Conservation (phyloP, 106 monocot species). For the Gastrodia elata region DNA sequence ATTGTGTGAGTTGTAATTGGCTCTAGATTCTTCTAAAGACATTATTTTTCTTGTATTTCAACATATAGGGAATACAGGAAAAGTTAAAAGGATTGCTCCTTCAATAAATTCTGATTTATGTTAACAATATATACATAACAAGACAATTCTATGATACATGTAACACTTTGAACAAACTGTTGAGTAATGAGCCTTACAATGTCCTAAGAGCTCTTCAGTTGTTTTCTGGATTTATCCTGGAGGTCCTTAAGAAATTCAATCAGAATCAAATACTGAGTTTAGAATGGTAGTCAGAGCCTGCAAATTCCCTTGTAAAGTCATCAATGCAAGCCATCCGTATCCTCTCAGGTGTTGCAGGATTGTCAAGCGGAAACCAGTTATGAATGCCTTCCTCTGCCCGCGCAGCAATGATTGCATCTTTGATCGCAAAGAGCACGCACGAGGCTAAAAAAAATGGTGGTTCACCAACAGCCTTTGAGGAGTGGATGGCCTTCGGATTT, state of each 20-base stretch:
- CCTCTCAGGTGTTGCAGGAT: conserved; percentile 87
- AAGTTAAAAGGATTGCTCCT: too few species aligned
- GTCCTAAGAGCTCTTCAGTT: conserved; percentile 2
- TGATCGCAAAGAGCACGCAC: conserved; percentile 78
- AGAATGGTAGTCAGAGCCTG: conserved; percentile 34
- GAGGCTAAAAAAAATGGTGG: conserved; percentile 94
- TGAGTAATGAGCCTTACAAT: background rate
- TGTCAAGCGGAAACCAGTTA: conserved; percentile 89
- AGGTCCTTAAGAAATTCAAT: background rate
- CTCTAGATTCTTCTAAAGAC: too few species aligned
- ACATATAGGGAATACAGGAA: too few species aligned
- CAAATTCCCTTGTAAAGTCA: conserved; percentile 61
- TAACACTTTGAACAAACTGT: background rate
- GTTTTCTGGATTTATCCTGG: background rate
- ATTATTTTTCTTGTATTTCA: too few species aligned
- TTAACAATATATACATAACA: too few species aligned
- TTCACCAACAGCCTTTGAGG: conserved; percentile 92
- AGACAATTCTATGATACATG: too few species aligned
- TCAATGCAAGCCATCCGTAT: conserved; percentile 96
- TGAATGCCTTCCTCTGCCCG: conserved; percentile 61
- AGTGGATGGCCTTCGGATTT: conserved; percentile 86
- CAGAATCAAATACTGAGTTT: conserved; percentile 70
- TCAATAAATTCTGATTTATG: too few species aligned
- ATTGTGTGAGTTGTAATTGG: too few species aligned
- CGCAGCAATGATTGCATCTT: conserved; percentile 74